Evolutionary conservation across 768 basidiomycete species (phyloP).

Genomic region (Dictyophora rubrovolvata): DNA sequence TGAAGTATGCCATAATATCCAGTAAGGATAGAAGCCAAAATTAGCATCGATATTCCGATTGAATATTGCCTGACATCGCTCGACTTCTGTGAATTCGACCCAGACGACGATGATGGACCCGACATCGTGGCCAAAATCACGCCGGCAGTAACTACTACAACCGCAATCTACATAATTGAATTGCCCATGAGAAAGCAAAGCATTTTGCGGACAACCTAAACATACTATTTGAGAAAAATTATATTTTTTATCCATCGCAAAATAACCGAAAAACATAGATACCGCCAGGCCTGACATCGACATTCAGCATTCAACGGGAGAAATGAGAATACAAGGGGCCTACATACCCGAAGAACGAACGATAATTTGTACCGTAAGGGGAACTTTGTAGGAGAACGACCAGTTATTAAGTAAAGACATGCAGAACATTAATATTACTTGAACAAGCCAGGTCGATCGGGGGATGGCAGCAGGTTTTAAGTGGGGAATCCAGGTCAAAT

Average conservation of each 20-base stretch:
- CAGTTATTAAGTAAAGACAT: constrained; percentile 72
- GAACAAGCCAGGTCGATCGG: constrained; percentile 52
- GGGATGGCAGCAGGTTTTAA: constrained; percentile 64
- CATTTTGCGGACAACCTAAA: neutral
- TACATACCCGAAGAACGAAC: constrained; percentile 69
- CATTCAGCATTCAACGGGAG: neutral
- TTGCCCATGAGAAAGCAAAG: neutral
- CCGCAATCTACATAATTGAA: constrained; percentile 38
- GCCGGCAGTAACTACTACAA: constrained; percentile 56
- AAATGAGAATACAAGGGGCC: neutral
- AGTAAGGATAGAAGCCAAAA: constrained; percentile 54
- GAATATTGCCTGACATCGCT: constrained; percentile 38
- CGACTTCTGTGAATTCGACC: constrained; percentile 13
- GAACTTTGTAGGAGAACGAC: constrained; percentile 69
- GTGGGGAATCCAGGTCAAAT: constrained; percentile 29
- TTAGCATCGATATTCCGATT: constrained; percentile 60
- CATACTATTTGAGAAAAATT: constrained; percentile 51
- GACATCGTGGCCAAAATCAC: constrained; percentile 68
- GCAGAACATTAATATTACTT: constrained; percentile 57
- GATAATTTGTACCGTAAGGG: constrained; percentile 70
- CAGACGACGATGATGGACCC: constrained; percentile 28
- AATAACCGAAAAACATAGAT: constrained; percentile 63
- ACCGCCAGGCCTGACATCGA: constrained; percentile 50
- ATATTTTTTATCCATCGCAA: constrained; percentile 52
- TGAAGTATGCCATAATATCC: constrained; percentile 64